These are phyloP conservation scores for Chrysochromulina parva DNA, from an alignment of 78 protist species.

Conservation along the genomic window DNA sequence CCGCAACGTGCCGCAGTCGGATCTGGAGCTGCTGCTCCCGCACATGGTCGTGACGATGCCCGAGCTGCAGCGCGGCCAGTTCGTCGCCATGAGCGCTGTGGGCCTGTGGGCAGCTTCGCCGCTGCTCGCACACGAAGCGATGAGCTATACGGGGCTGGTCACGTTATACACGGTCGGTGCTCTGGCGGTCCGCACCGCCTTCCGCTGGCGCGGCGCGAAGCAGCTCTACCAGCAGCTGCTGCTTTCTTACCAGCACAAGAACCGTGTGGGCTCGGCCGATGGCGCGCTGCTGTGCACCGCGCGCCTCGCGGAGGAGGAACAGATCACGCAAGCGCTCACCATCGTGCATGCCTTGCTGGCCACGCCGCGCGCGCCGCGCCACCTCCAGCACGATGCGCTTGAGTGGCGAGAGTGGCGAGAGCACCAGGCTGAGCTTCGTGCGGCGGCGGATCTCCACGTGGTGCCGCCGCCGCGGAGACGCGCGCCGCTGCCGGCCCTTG, in stretches of 20 bases:
- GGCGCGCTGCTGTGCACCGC: too few relatives aligned
- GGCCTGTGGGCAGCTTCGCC: neutral
- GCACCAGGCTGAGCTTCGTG: too few relatives aligned
- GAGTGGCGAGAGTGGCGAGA: too few relatives aligned
- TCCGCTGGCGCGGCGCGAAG: neutral
- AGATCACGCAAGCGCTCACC: too few relatives aligned
- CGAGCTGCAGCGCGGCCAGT: neutral
- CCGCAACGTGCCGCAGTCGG: neutral
- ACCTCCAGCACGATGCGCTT: too few relatives aligned
- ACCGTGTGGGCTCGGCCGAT: too few relatives aligned
- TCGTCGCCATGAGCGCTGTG: neutral
- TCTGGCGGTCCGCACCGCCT: neutral
- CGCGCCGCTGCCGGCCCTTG: too few relatives aligned
- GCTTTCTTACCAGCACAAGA: neutral
- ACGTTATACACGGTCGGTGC: neutral
- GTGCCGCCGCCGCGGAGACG: too few relatives aligned
- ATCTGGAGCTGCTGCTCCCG: slow-evolving; percentile 6
- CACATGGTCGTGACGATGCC: neutral
- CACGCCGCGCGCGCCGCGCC: too few relatives aligned
- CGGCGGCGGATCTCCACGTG: too few relatives aligned
- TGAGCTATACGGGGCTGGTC: neutral
- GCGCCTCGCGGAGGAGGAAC: too few relatives aligned
- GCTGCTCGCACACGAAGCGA: neutral
- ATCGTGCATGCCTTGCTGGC: too few relatives aligned
- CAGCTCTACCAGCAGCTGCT: slow-evolving; percentile 23